These are phyloP conservation scores for Colletotrichum sp. DNA, from an alignment of 2,329 filamentous ascomycete genomes.

Conservation along the genomic window DNA sequence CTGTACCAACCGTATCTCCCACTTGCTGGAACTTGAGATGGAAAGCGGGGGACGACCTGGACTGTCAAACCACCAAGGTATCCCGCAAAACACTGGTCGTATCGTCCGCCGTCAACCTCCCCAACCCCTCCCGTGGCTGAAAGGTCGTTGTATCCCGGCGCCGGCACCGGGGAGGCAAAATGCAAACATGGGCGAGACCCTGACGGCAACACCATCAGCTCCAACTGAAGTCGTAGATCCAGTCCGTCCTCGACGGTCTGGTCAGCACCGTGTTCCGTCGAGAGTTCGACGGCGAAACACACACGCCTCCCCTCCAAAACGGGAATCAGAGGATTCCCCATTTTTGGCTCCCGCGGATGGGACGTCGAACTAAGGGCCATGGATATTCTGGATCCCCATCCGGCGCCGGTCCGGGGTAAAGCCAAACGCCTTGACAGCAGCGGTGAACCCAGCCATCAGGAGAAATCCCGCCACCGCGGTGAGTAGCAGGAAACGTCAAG, in stretches of 20 bases:
- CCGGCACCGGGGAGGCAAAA: background rate
- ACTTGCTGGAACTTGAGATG: background rate
- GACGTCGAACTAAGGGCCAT: background rate
- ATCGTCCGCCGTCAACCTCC: background rate
- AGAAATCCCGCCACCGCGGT: background rate
- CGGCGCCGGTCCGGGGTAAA: constrained; percentile 1
- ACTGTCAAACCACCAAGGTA: background rate
- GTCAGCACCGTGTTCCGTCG: background rate
- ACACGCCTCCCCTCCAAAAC: constrained; percentile 5
- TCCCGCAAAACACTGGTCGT: background rate
- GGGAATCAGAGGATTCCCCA: background rate
- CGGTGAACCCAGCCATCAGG: constrained; percentile 10
- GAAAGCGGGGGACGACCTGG: background rate
- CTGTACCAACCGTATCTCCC: background rate
- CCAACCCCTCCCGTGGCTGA: background rate
- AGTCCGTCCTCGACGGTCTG: background rate
- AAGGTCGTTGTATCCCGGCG: background rate
- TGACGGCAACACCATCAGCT: background rate
- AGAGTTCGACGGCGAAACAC: constrained; percentile 11
- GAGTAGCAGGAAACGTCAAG: background rate
- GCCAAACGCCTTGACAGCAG: constrained; percentile 7
- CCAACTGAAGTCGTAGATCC: background rate
- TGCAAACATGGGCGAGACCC: background rate
- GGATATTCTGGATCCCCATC: background rate
- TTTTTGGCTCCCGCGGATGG: background rate